These are phyloP conservation scores for Ceratobasidium theobromae DNA, from an alignment of 1,284 basidiomycete species.

Conservation along the genomic window DNA sequence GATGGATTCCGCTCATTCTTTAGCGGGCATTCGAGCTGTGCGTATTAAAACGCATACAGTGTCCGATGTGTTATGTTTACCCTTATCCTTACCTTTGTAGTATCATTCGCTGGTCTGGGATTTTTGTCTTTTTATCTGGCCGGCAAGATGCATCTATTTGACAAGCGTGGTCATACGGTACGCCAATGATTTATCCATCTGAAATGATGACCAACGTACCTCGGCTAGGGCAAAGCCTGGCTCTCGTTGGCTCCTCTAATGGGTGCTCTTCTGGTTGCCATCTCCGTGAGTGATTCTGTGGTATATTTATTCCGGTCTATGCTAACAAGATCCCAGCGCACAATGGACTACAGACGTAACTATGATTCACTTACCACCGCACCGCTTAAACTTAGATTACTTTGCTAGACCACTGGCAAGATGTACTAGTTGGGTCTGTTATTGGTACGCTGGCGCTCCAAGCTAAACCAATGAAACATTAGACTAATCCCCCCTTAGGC, in stretches of 20 bases:
- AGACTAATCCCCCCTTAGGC: slow-evolving; percentile 41
- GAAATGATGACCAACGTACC: neutral
- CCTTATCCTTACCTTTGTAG: slow-evolving; percentile 50
- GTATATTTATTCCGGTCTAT: neutral
- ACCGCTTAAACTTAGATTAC: neutral
- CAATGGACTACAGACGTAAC: slow-evolving; percentile 85
- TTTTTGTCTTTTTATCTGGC: slow-evolving; percentile 88
- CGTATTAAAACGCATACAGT: slow-evolving; percentile 40
- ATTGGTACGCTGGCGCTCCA: slow-evolving; percentile 49
- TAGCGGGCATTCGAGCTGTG: slow-evolving; percentile 86
- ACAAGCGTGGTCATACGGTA: slow-evolving; percentile 68
- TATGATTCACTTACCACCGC: neutral
- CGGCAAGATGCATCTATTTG: slow-evolving; percentile 91
- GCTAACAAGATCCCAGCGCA: slow-evolving; percentile 57
- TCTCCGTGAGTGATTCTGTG: slow-evolving; percentile 49
- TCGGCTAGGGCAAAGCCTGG: slow-evolving; percentile 73
- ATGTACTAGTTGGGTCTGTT: slow-evolving; percentile 78
- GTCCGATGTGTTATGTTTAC: slow-evolving; percentile 1
- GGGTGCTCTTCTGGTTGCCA: slow-evolving; percentile 82
- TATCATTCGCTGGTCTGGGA: slow-evolving; percentile 90
- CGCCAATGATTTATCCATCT: neutral
- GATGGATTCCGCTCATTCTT: slow-evolving; percentile 96
- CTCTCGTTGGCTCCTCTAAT: slow-evolving; percentile 73
- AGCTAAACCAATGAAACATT: neutral
- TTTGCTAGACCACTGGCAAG: slow-evolving; percentile 78